Percentiles rank a stretch among this genome's conserved stretches.
These are phyloP conservation scores for Antitrichia curtipendula DNA, from an alignment of 225 moss, liverwort and hornwort species.

Conservation along the genomic window DNA sequence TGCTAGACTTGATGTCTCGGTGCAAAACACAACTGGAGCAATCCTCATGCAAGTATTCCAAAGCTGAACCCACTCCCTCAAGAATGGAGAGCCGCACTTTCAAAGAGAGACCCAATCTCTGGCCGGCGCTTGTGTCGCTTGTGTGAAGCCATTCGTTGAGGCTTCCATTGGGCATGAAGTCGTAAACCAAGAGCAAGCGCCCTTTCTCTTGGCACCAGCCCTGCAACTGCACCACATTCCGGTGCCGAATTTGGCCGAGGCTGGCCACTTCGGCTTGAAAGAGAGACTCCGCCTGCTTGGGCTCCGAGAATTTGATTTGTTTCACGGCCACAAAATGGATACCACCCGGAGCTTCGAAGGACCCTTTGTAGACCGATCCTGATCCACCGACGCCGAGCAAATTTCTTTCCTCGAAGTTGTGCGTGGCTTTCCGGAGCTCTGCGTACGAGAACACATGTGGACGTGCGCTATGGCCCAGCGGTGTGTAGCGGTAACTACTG, in stretches of 20 bases:
- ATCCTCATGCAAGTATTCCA: background rate
- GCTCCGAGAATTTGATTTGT: background rate
- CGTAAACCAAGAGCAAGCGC: background rate
- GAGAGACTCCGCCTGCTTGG: background rate
- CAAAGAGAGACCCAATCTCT: too few species aligned
- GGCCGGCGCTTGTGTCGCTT: too few species aligned
- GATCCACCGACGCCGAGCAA: too few species aligned
- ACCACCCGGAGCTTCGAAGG: too few species aligned
- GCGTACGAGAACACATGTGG: too few species aligned
- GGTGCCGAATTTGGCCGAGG: background rate
- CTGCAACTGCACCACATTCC: background rate
- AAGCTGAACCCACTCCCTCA: too few species aligned
- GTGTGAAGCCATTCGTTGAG: background rate
- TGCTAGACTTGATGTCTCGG: too few species aligned
- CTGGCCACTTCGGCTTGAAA: background rate
- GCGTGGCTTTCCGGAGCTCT: too few species aligned
- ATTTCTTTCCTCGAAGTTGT: too few species aligned
- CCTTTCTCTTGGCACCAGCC: background rate
- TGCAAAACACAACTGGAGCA: background rate
- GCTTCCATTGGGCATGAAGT: background rate
- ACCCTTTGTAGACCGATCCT: too few species aligned
- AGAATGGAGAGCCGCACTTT: too few species aligned
- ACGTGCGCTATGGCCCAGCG: background rate
- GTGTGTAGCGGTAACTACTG: background rate
- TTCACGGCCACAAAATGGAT: background rate